Evolutionary conservation across 306 rosid species (phyloP).

Genomic region (Pachyrhizus erosus): DNA sequence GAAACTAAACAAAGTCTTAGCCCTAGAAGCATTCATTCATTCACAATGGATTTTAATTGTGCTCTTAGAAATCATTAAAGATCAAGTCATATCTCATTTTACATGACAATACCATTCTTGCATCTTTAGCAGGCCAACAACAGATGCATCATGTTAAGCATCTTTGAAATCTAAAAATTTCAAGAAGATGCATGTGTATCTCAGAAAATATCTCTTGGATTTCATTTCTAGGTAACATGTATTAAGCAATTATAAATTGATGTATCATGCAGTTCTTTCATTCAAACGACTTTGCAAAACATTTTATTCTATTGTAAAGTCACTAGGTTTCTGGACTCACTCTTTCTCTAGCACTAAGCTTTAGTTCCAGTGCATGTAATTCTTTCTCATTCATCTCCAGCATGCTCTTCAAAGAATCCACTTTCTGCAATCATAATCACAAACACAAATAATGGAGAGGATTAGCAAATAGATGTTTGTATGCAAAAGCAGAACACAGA

Average conservation of each 20-base stretch:
- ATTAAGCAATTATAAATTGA: background rate
- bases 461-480: background rate
- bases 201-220: background rate
- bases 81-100: background rate
- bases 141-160: background rate
- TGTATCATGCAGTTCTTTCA: background rate
- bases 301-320: constrained; percentile 13
- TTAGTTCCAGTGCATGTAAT: constrained; percentile 61
- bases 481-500: background rate
- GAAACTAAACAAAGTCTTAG: constrained; percentile 15
- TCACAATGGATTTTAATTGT: background rate
- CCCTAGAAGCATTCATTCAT: no score
- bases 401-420: constrained; percentile 45
- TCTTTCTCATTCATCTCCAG: constrained; percentile 68
- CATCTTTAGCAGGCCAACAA: constrained; percentile 14
- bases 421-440: constrained; percentile 63
- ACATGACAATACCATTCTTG: constrained; percentile 6
- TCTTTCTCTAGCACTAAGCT: constrained; percentile 73
- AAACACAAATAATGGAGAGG: constrained; percentile 26
- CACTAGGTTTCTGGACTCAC: constrained; percentile 54
- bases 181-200: background rate
- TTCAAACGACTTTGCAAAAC: constrained; percentile 2
- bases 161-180: background rate
- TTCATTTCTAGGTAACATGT: constrained; percentile 15
- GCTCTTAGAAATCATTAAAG: background rate